Base-by-base conservation (phyloP, 768 basidiomycete genomes). In the Cystobasidium onofrii region DNA sequence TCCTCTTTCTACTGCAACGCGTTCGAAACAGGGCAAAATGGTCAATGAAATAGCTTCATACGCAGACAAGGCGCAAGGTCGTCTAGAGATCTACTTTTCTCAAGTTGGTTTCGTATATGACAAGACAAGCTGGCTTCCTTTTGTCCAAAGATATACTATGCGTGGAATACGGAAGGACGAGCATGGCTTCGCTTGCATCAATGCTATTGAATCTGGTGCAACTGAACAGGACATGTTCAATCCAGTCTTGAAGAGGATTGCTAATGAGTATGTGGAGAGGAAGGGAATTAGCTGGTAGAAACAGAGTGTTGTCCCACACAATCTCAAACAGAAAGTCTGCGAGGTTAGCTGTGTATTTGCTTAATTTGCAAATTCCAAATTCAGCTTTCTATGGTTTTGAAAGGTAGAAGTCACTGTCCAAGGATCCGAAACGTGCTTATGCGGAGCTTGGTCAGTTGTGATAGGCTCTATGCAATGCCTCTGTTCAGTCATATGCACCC, bases 41-140 rank as follows among this genome's bases (percentile, higher is more conserved):
- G 57, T 60, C 57, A 60, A 60, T 20, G 57, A 60, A 13, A 34
- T 60, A 29, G 57, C 57, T 27, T 60, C 57, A 29, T 60, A 60
- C 25, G 57, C 29, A 27, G 57, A 60, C 57, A 27, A 7, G 6
- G 20, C 57, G 6, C 57, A 27, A 34, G 57, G 57, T 4, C 57
- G 33, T 27, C 57, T 60, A 34, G 57, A 60, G 20, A 60, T 60
- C 23, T 60, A 60, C 20, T 60, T 60, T 27, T 60, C 57, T 6
- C 57, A 60, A 4, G 57, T 60, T 29, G 57, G 57, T 12, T 60
- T 60, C 57, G 57, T 60, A 60, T 60, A 60, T 60, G 57, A 60
- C 57, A 60, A 60, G 33, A 34, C 29, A 7, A 60, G 57, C 57
- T 29, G 25, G 57, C 27, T 60, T 12, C 25, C 29, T 34, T 34